Conservation (phyloP, 805 yeast genomes). For the Ogataea ramenticola region DNA sequence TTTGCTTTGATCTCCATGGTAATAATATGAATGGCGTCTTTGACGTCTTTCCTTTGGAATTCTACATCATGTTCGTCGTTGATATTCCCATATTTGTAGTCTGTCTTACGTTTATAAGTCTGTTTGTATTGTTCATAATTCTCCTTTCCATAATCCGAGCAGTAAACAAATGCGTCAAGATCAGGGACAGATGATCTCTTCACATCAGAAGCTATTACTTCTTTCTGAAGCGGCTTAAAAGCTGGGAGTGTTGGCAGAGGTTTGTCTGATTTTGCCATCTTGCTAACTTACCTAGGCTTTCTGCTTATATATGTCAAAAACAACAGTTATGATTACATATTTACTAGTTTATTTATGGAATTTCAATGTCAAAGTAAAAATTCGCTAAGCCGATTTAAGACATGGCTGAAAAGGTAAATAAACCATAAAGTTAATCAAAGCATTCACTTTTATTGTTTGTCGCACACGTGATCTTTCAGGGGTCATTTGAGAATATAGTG, state of each 20-base stretch:
- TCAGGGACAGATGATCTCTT: slow-evolving; percentile 1
- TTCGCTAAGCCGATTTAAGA: neutral
- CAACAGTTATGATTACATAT: too few species aligned
- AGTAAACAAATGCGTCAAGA: slow-evolving; percentile 23
- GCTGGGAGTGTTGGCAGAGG: neutral
- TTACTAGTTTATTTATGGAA: too few species aligned
- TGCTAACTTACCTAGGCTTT: neutral
- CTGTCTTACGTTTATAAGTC: slow-evolving; percentile 21
- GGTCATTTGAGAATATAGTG: too few species aligned
- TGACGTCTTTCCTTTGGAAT: slow-evolving; percentile 59
- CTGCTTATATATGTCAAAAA: too few species aligned
- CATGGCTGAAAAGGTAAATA: neutral
- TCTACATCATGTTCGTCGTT: slow-evolving; percentile 26
- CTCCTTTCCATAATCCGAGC: slow-evolving; percentile 19
- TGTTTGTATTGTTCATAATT: slow-evolving; percentile 20
- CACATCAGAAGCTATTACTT: too few species aligned
- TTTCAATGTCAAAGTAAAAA: neutral
- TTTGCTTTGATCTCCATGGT: slow-evolving; percentile 66
- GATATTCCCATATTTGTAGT: slow-evolving; percentile 16
- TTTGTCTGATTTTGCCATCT: slow-evolving; percentile 1
- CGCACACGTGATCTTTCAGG: too few species aligned
- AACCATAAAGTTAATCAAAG: neutral
- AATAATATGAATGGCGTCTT: slow-evolving; percentile 58
- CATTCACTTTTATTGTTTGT: too few species aligned
- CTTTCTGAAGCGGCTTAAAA: slow-evolving; percentile 1